Evolutionary conservation across 2,329 filamentous ascomycete species (phyloP).

Genomic region (Calonectria naviculata): DNA sequence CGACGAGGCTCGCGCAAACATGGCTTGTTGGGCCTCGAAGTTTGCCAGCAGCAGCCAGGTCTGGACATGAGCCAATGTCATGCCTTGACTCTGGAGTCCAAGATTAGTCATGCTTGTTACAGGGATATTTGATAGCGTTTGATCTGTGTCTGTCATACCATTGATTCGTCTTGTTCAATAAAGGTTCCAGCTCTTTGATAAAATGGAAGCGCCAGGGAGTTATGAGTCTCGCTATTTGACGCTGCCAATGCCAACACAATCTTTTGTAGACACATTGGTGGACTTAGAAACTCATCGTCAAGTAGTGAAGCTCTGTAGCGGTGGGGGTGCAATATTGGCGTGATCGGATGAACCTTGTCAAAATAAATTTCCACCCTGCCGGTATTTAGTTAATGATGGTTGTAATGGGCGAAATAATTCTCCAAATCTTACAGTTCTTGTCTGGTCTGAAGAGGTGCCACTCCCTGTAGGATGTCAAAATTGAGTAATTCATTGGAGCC

Average conservation of each 20-base stretch:
- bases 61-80: background rate
- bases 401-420: too few species aligned
- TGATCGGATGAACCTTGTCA: background rate
- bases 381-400: background rate
- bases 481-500: background rate
- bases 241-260: background rate
- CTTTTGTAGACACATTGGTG: background rate
- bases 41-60: background rate
- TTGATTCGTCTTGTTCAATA: background rate
- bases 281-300: background rate
- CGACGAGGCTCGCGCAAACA: background rate
- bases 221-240: background rate
- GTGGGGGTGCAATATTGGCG: background rate
- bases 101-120: background rate
- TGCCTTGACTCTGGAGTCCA: background rate
- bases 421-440: background rate
- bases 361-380: background rate
- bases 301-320: background rate
- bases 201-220: background rate
- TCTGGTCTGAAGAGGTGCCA: background rate
- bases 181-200: background rate
- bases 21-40: background rate
- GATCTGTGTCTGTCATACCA: background rate
- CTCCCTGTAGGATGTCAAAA: background rate
- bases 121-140: background rate